phyloP scores from a whole-genome alignment of 495 filamentous ascomycete species.

The Penicillium ucsense region DNA sequence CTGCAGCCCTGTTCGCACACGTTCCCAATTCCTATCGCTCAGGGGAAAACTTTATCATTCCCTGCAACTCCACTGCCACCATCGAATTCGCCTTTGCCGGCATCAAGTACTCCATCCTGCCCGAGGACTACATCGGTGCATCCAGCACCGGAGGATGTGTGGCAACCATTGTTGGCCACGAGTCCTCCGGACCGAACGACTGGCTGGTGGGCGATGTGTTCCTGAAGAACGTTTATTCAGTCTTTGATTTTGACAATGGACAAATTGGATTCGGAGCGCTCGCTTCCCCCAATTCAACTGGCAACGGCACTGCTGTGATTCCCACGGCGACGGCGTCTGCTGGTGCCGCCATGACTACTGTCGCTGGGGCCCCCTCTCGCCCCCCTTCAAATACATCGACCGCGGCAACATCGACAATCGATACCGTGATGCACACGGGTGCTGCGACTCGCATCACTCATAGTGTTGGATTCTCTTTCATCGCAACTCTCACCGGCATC shows the following conservation, averaged over 20 bases:
- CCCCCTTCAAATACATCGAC: not conserved
- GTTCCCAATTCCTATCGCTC: conserved; percentile 48
- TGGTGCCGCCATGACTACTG: conserved; percentile 3
- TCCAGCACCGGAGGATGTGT: conserved; percentile 40
- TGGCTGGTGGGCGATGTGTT: conserved; percentile 82
- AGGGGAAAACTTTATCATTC: conserved; percentile 53
- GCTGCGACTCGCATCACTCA: conserved; percentile 6
- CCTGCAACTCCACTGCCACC: conserved; percentile 51
- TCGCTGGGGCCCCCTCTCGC: conserved; percentile 1
- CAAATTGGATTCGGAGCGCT: conserved; percentile 32
- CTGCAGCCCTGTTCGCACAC: conserved; percentile 50
- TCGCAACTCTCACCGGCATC: conserved; percentile 2
- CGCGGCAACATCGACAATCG: not conserved
- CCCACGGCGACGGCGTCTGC: conserved; percentile 5
- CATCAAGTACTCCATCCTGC: conserved; percentile 50
- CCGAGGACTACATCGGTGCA: conserved; percentile 59
- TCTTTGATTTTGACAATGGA: conserved; percentile 60
- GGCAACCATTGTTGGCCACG: conserved; percentile 50
- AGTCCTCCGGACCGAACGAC: conserved; percentile 36
- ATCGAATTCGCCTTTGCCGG: conserved; percentile 47
- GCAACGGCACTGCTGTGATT: conserved; percentile 11
- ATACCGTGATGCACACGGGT: conserved; percentile 2
- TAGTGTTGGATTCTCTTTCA: conserved; percentile 6
- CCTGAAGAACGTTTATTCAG: conserved; percentile 81
- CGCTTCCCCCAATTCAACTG: conserved; percentile 2